Conservation (phyloP, 306 rosid species). For the Mimosa bimucronata region DNA sequence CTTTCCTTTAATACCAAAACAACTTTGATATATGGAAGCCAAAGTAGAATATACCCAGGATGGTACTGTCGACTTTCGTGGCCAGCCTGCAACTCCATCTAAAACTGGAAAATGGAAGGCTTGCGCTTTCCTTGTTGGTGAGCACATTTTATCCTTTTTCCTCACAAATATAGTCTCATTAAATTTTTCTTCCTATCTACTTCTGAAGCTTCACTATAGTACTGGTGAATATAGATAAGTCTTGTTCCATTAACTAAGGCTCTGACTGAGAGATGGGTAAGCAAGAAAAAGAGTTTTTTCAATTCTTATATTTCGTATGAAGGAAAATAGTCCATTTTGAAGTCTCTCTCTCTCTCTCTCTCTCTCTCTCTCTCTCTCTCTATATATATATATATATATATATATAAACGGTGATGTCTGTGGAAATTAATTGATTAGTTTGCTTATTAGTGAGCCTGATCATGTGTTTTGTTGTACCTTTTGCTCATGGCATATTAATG, state of each 20-base stretch:
- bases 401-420: not conserved
- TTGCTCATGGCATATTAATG: not conserved
- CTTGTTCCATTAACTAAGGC: not conserved
- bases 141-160: not conserved
- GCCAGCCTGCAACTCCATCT: constrained; percentile 73
- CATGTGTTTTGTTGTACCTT: no score
- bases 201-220: not conserved
- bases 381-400: no score
- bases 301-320: not conserved
- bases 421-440: not conserved
- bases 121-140: constrained; percentile 95
- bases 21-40: constrained; percentile 55
- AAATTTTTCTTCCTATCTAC: constrained; percentile 7
- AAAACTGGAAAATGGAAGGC: constrained; percentile 99
- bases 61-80: constrained; percentile 81
- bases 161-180: not conserved
- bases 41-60: constrained; percentile 69
- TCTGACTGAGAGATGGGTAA: not conserved
- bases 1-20: not conserved
- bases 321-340: not conserved
- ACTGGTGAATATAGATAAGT: not conserved
- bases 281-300: not conserved
- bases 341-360: no score
- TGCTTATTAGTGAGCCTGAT: not conserved
- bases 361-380: no score